Evolutionary conservation across 2,329 filamentous ascomycete genomes (phyloP).

Genomic region (Fusarium clavum): DNA sequence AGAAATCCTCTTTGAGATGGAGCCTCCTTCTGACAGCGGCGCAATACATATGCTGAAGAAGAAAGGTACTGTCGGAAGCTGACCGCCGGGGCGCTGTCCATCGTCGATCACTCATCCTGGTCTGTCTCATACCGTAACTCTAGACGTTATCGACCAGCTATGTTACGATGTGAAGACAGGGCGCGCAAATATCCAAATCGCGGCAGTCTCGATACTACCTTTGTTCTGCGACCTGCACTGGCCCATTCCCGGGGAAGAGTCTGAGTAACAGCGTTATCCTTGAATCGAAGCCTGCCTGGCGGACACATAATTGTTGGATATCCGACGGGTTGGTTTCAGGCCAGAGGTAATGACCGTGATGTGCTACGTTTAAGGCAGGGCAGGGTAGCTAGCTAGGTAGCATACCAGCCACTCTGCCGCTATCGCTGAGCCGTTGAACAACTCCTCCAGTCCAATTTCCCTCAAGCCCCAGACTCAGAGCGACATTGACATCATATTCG

Average conservation of each 20-base stretch:
- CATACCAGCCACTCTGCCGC: slow-evolving; percentile 27
- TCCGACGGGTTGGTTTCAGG: slow-evolving; percentile 45
- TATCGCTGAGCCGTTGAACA: slow-evolving; percentile 17
- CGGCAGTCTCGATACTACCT: slow-evolving; percentile 24
- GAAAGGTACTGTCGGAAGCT: slow-evolving; percentile 27
- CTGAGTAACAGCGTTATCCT: slow-evolving; percentile 3
- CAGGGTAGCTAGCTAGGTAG: not conserved
- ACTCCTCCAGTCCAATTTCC: slow-evolving; percentile 24
- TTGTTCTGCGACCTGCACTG: slow-evolving; percentile 25
- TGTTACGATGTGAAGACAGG: slow-evolving; percentile 25
- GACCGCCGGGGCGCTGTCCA: slow-evolving; percentile 38
- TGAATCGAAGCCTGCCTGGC: slow-evolving; percentile 20
- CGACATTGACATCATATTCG: slow-evolving; percentile 43
- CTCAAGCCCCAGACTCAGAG: slow-evolving; percentile 21
- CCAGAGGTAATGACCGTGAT: slow-evolving; percentile 10
- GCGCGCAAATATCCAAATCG: slow-evolving; percentile 33
- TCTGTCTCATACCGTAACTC: slow-evolving; percentile 22
- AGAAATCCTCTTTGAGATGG: slow-evolving; percentile 23
- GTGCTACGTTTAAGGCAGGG: not conserved
- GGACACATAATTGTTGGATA: slow-evolving; percentile 28
- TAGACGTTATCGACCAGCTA: slow-evolving; percentile 2
- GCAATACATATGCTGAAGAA: not conserved
- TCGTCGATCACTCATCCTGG: slow-evolving; percentile 38
- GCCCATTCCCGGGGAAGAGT: slow-evolving; percentile 1
- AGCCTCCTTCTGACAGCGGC: slow-evolving; percentile 2